These are phyloP conservation scores for Oryza punctata DNA, from an alignment of 176 grass and related monocot genomes.

Conservation along the genomic window DNA sequence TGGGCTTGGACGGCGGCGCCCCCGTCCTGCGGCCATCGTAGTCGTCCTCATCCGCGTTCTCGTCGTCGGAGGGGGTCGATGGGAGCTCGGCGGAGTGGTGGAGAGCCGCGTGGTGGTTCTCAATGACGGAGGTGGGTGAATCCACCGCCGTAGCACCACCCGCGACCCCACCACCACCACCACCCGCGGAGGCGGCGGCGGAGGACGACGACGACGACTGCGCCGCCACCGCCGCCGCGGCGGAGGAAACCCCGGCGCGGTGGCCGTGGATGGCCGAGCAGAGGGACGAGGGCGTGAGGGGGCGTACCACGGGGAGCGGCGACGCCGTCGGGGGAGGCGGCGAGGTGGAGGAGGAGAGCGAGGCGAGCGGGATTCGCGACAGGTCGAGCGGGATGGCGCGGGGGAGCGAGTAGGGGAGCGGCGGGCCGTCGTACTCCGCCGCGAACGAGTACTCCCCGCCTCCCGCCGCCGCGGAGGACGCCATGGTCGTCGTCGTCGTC, in stretches of 20 bases:
- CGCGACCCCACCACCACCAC: neutral
- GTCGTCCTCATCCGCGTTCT: slow-evolving; percentile 25
- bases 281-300: slow-evolving; percentile 60
- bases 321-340: slow-evolving; percentile 25
- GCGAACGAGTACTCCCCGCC: slow-evolving; percentile 82
- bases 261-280: slow-evolving; percentile 42
- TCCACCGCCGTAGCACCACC: slow-evolving; percentile 13
- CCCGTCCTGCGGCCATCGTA: neutral
- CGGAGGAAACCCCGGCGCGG: neutral
- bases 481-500: neutral
- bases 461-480: neutral
- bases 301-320: slow-evolving; percentile 78
- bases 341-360: slow-evolving; percentile 41
- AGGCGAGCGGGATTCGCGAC: slow-evolving; percentile 76
- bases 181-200: slow-evolving; percentile 1
- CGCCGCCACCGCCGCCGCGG: neutral
- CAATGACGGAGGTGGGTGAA: slow-evolving; percentile 91
- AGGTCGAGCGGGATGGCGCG: slow-evolving; percentile 85
- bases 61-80: slow-evolving; percentile 45
- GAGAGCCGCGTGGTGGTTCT: slow-evolving; percentile 67
- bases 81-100: slow-evolving; percentile 83
- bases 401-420: slow-evolving; percentile 77
- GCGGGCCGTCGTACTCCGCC: slow-evolving; percentile 86
- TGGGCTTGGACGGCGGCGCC: neutral
- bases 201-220: neutral